Conservation (phyloP, 2,329 filamentous ascomycete genomes). For the Hymenoscyphus albidus region DNA sequence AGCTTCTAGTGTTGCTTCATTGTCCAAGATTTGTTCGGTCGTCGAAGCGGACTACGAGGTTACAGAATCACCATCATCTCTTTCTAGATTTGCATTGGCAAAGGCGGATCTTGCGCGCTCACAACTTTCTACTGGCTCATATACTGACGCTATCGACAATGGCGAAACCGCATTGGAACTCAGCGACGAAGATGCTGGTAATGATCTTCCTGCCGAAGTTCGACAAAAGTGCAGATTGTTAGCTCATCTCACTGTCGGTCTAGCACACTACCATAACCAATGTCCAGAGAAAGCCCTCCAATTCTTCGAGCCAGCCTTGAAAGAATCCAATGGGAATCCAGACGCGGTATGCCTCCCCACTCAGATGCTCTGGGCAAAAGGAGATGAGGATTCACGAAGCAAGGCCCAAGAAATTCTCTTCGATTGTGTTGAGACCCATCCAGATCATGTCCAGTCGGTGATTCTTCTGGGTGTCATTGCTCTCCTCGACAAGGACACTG, state of each 20-base stretch:
- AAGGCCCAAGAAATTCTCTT: conserved; percentile 78
- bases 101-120: conserved; percentile 85
- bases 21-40: conserved; percentile 63
- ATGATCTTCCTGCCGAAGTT: conserved; percentile 60
- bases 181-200: conserved; percentile 66
- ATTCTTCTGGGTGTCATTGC: conserved; percentile 81
- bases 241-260: conserved; percentile 77
- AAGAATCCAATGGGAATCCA: conserved; percentile 70
- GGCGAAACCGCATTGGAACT: conserved; percentile 78
- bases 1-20: conserved; percentile 55
- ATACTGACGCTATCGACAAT: conserved; percentile 68
- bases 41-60: conserved; percentile 82
- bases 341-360: conserved; percentile 85
- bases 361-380: conserved; percentile 90
- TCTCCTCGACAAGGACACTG: conserved; percentile 72
- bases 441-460: conserved; percentile 74
- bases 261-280: conserved; percentile 72
- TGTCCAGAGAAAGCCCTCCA: conserved; percentile 66
- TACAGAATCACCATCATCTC: conserved; percentile 69
- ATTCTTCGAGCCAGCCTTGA: conserved; percentile 76
- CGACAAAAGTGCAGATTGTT: conserved; percentile 73
- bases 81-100: conserved; percentile 74
- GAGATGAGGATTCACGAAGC: conserved; percentile 66
- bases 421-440: conserved; percentile 68
- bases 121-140: conserved; percentile 65